Conservation (phyloP, 768 basidiomycete genomes). For the Solioccasus polychromus region DNA sequence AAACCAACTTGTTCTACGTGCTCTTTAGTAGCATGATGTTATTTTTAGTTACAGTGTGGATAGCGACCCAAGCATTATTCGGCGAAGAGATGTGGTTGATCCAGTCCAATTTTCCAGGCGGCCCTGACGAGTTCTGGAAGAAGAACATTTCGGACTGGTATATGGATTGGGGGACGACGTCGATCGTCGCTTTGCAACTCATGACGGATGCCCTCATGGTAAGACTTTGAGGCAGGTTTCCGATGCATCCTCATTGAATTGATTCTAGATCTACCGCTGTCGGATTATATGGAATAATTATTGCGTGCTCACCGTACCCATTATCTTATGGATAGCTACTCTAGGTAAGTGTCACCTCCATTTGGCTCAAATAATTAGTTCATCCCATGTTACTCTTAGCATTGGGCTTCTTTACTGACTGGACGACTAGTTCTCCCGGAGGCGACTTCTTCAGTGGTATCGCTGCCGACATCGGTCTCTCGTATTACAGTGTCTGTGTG, state of each 20-base stretch:
- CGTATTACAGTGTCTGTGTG: constrained; percentile 16
- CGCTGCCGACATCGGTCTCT: constrained; percentile 8
- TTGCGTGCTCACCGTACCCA: constrained; percentile 11
- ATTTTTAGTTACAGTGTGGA: constrained; percentile 29
- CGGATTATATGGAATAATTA: constrained; percentile 32
- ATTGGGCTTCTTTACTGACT: constrained; percentile 15
- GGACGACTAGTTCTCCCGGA: constrained; percentile 11
- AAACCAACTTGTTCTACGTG: constrained; percentile 17
- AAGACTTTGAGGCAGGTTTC: not conserved
- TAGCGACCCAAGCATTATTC: constrained; percentile 20
- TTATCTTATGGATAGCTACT: constrained; percentile 21
- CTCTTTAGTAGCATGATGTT: constrained; percentile 27
- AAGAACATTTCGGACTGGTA: constrained; percentile 27
- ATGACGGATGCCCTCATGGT: constrained; percentile 34
- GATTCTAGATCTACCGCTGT: constrained; percentile 39
- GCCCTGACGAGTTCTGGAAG: constrained; percentile 30
- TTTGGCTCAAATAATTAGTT: not conserved
- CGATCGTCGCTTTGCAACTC: constrained; percentile 30
- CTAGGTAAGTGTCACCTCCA: constrained; percentile 12
- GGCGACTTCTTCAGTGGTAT: constrained; percentile 18
- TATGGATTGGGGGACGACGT: constrained; percentile 23
- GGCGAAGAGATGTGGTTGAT: constrained; percentile 37
- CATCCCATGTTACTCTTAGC: constrained; percentile 8
- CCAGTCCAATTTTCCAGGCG: constrained; percentile 33
- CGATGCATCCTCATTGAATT: constrained; percentile 1